Base-by-base conservation (phyloP, 2,329 filamentous ascomycete genomes). In the Dendryphion nanum region DNA sequence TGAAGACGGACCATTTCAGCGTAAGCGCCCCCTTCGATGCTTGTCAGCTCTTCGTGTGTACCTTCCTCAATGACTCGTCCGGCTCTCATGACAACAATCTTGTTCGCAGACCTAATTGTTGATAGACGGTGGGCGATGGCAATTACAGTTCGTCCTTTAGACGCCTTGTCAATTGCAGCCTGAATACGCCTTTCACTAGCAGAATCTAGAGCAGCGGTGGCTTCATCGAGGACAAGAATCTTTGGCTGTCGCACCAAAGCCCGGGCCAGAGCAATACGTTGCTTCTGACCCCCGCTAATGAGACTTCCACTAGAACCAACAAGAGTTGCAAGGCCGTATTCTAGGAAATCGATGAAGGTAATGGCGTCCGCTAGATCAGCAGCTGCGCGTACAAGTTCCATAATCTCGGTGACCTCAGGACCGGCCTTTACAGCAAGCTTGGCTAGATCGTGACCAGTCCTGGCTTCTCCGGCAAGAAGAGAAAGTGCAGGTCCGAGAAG, bases 171-270 rank as follows among this genome's bases (percentile, higher is more conserved):
- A 17, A 68, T 62, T 3, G 64, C 62, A 29, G 44, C 47, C 49
- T 79, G 74, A 30, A 83, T 80, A 4, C 72, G 68, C 30, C 67
- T 68, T 51, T 83, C 80, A 32, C 73, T 79, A 2, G 70, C 70
- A 12, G 78, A 79, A 52, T 83, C 80, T 1, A 83, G 67, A 2
- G 79, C 72, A 1, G 78, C 73, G 2, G 80, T 83, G 2, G 79
- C 79, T 52, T 83, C 80, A 30, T 83, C 81, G 2, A 83, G 65
- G 8, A 83, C 68, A 3, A 83, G 64, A 6, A 83, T 74, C 34
- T 68, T 68, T 2, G 79, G 79, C 31, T 82, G 70, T 3, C 74
- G 68, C 19, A 83, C 72, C 12, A 83, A 61, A 4, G 64, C 64
- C 14, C 79, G 67, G 1, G 80, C 79, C 5, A 83, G 67, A 6